Conservation (phyloP, 345 rosid genomes). For the Rhizophora apiculata region DNA sequence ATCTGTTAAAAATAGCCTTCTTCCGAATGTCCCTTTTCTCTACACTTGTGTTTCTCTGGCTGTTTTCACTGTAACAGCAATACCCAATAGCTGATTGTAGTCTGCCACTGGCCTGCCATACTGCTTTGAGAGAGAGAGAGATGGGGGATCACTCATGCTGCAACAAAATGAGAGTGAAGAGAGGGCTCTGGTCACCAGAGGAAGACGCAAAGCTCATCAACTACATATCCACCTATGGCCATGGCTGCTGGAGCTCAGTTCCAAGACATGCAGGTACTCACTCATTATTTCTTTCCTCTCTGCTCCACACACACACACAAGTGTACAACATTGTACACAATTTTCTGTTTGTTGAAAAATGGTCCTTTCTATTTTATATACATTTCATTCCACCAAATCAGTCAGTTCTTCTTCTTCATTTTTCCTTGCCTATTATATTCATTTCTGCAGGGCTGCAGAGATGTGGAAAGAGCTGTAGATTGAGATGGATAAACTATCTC, state of each 20-base stretch:
- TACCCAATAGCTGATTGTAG: slow-evolving; percentile 27
- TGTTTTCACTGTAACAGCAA: neutral
- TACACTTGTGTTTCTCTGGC: too few relatives aligned
- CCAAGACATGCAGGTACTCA: slow-evolving; percentile 78
- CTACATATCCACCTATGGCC: slow-evolving; percentile 86
- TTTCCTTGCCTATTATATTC: neutral
- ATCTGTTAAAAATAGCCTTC: too few relatives aligned
- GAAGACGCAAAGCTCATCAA: slow-evolving; percentile 94
- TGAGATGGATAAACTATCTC: slow-evolving; percentile 92
- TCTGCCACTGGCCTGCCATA: slow-evolving; percentile 23
- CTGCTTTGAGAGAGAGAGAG: slow-evolving; percentile 2
- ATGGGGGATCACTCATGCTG: slow-evolving; percentile 99
- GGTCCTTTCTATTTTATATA: too few relatives aligned
- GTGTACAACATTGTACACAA: too few relatives aligned
- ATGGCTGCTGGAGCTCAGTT: slow-evolving; percentile 98
- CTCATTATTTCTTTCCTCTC: neutral
- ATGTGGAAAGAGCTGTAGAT: slow-evolving; percentile 98
- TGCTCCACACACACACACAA: too few relatives aligned
- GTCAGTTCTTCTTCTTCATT: neutral
- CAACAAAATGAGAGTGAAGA: slow-evolving; percentile 95
- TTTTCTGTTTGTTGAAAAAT: too few relatives aligned
- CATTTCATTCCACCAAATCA: neutral
- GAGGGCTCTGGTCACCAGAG: slow-evolving; percentile 97
- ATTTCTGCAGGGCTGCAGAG: slow-evolving; percentile 63
- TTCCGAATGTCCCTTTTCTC: too few relatives aligned